A percentile compares a stretch with the other conserved stretches of the same genome.
Conservation (phyloP, 192 early-diverging fungal genomes). For the Chytriomyces hyalinus region DNA sequence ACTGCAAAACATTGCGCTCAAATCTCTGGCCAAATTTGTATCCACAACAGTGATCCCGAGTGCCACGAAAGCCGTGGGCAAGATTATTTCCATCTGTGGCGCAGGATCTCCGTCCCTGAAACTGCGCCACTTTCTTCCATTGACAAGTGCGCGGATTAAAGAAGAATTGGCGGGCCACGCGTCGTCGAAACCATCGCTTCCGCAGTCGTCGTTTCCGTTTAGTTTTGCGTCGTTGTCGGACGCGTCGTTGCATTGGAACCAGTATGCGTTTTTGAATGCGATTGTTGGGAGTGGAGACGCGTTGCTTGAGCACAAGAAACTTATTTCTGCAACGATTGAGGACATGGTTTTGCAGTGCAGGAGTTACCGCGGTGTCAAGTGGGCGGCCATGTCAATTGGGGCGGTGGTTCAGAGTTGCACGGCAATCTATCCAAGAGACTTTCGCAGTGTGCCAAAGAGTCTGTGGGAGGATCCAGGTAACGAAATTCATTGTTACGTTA, state of each 20-base stretch:
- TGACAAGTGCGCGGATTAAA: conserved; percentile 61
- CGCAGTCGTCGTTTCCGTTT: conserved; percentile 48
- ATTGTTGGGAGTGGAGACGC: conserved; percentile 53
- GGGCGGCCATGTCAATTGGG: conserved; percentile 68
- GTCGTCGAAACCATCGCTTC: conserved; percentile 51
- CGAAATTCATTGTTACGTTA: neutral
- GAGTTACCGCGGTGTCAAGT: conserved; percentile 70
- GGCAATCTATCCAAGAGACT: conserved; percentile 65
- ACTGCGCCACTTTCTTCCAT: conserved; percentile 62
- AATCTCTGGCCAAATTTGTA: conserved; percentile 61
- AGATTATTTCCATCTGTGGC: conserved; percentile 51
- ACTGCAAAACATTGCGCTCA: conserved; percentile 67
- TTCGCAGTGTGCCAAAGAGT: conserved; percentile 51
- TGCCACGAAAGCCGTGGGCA: conserved; percentile 71
- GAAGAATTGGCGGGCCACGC: conserved; percentile 73
- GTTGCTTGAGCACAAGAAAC: conserved; percentile 52
- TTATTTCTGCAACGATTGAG: conserved; percentile 33
- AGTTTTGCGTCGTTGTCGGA: conserved; percentile 63
- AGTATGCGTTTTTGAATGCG: conserved; percentile 64
- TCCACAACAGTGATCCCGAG: conserved; percentile 64
- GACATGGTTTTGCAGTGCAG: conserved; percentile 51
- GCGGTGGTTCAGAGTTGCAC: conserved; percentile 52
- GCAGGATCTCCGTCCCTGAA: conserved; percentile 51
- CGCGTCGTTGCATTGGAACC: conserved; percentile 79
- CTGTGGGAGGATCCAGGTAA: conserved; percentile 64